Base-by-base conservation (phyloP, 805 yeast species). In the Teunomyces tritomae region DNA sequence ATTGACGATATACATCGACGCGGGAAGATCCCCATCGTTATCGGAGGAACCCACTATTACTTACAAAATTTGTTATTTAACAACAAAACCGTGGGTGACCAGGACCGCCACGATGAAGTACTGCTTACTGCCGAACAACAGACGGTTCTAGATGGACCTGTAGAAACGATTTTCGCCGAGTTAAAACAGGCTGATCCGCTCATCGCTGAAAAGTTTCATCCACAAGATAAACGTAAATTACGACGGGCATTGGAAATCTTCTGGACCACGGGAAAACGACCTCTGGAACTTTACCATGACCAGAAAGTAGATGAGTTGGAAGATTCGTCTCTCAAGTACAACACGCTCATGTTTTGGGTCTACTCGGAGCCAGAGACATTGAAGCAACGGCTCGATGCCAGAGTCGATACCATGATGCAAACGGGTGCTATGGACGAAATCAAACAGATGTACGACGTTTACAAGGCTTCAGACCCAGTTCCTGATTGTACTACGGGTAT, bases 21-120 rank as follows among this genome's bases (percentile, higher is more conserved):
- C 16, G 87, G 87, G 0, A 90, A 89, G 57, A 56, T 86, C 1
- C 97, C 99, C 0, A 87, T 94, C 2, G 63, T 94, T 0, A 94
- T 94, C 1, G 99, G 99, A 4, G 99, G 99, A 0, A 94, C 99
- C 0, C 97, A 91, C 61, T 94, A 94, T 64, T 94, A 94, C 62
- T 70, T 89, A 32, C 97, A 88, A 64, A 82, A 87, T 7, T 62
- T 92, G 6, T 61, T 89, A 7, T 88, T 91, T 61, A 74, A 78
- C 34, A 88, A 89, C 57, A 82, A 81, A 49, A 83, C 87, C 0
- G 76, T 86, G 5, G 47, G 36, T 3, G 50, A 46, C 10, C 16
- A 39, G 11, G 34, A 40, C 35, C 29, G 4, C 39, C 24, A 20
- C 34, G 39, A 51, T 5, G 27, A 13, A 52, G n/a, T 64, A 65